A percentile compares a stretch with the other conserved stretches of the same genome.
Evolutionary conservation across 768 basidiomycete genomes (phyloP).

Genomic region (Basidioascus undulatus): DNA sequence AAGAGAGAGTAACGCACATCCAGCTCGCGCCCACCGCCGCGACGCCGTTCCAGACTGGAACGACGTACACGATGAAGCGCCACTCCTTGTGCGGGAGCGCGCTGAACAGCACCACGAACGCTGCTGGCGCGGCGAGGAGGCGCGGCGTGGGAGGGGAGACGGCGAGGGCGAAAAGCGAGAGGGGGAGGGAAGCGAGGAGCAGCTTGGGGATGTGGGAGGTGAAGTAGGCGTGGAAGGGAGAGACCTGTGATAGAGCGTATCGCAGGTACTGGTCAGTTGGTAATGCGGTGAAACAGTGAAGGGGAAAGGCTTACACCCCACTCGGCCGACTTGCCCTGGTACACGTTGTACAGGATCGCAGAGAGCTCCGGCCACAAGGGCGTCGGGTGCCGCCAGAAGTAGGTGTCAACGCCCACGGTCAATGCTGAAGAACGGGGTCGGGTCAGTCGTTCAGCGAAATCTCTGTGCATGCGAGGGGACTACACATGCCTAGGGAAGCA

Average conservation of each 20-base stretch:
- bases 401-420: slow-evolving; percentile 49
- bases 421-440: slow-evolving; percentile 24
- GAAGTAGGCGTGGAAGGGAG: slow-evolving; percentile 45
- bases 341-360: slow-evolving; percentile 59
- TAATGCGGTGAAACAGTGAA: neutral
- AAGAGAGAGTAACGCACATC: slow-evolving; percentile 30
- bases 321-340: slow-evolving; percentile 57
- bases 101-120: slow-evolving; percentile 42
- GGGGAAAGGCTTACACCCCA: slow-evolving; percentile 53
- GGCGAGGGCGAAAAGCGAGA: slow-evolving; percentile 31
- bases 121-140: slow-evolving; percentile 29
- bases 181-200: slow-evolving; percentile 36
- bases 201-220: slow-evolving; percentile 49
- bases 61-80: slow-evolving; percentile 75
- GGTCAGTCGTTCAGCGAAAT: too few relatives aligned
- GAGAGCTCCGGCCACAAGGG: slow-evolving; percentile 71
- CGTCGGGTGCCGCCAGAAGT: slow-evolving; percentile 42
- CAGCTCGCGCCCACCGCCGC: slow-evolving; percentile 32
- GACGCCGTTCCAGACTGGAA: slow-evolving; percentile 56
- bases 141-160: slow-evolving; percentile 28
- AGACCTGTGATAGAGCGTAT: slow-evolving; percentile 29
- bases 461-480: too few relatives aligned
- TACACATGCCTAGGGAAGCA: neutral
- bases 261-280: slow-evolving; percentile 1
- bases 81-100: slow-evolving; percentile 82